Evolutionary conservation across 2,329 filamentous ascomycete species (phyloP).

Genomic region (Aureobasidium sp.): DNA sequence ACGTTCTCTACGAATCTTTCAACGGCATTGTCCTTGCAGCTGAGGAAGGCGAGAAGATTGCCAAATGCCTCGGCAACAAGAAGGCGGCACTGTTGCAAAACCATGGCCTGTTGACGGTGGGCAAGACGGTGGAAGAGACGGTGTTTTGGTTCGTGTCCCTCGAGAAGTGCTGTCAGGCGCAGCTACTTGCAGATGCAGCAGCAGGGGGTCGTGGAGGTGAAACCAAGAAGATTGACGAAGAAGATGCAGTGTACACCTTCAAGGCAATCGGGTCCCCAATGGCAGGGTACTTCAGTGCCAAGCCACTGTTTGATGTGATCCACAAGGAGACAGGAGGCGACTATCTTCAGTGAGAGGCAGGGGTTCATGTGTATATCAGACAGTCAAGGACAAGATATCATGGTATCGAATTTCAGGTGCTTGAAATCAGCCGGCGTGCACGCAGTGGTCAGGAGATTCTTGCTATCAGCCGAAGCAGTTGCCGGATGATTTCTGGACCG

Average conservation of each 20-base stretch:
- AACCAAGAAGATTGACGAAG: slow-evolving; percentile 58
- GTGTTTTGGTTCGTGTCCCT: slow-evolving; percentile 35
- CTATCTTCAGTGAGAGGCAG: slow-evolving; percentile 36
- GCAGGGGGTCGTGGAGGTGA: slow-evolving; percentile 52
- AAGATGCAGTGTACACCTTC: slow-evolving; percentile 60
- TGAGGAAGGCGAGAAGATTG: slow-evolving; percentile 38
- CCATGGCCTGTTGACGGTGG: slow-evolving; percentile 38
- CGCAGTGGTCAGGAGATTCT: not conserved
- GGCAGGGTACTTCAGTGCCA: slow-evolving; percentile 63
- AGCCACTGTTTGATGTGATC: slow-evolving; percentile 62
- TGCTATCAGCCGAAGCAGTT: slow-evolving; percentile 5
- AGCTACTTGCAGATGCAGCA: slow-evolving; percentile 48
- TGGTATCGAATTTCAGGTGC: not conserved
- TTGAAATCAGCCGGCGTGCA: not conserved
- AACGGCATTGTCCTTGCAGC: slow-evolving; percentile 38
- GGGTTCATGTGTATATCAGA: not conserved
- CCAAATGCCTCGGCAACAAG: slow-evolving; percentile 30
- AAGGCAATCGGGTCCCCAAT: slow-evolving; percentile 52
- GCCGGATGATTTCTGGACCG: not conserved
- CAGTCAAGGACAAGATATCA: not conserved
- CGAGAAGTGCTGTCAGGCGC: slow-evolving; percentile 34
- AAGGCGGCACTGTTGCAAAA: slow-evolving; percentile 36
- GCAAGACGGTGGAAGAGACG: slow-evolving; percentile 33
- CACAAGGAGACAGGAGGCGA: slow-evolving; percentile 51
- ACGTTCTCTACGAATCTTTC: slow-evolving; percentile 34